These are phyloP conservation scores for Austroboletus festivus DNA, from an alignment of 768 basidiomycete genomes.

Conservation along the genomic window DNA sequence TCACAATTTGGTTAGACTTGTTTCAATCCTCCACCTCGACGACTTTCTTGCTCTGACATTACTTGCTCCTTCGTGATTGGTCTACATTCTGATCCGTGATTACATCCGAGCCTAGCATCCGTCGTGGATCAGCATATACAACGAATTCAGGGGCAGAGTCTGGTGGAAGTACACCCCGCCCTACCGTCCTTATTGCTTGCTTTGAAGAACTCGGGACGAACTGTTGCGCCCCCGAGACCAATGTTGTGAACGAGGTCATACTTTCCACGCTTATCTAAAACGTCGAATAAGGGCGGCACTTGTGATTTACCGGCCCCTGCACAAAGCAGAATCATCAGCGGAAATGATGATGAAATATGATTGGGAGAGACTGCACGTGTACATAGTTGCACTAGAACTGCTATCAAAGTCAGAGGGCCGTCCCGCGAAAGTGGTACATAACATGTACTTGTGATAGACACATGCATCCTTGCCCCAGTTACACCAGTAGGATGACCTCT, in stretches of 20 bases:
- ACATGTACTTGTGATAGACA: constrained; percentile 71
- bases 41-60: constrained; percentile 64
- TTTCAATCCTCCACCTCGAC: constrained; percentile 40
- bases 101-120: constrained; percentile 65
- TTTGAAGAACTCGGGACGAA: constrained; percentile 73
- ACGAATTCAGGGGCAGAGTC: not conserved
- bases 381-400: constrained; percentile 62
- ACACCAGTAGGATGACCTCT: constrained; percentile 83
- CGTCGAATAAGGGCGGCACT: constrained; percentile 62
- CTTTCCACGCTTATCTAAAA: constrained; percentile 62
- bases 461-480: constrained; percentile 79
- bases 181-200: constrained; percentile 61
- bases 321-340: not conserved
- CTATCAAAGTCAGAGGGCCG: not conserved
- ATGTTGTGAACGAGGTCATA: constrained; percentile 79
- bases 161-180: constrained; percentile 50
- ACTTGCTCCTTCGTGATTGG: constrained; percentile 59
- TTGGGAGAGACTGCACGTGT: constrained; percentile 41
- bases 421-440: not conserved
- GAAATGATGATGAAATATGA: not conserved
- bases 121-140: not conserved
- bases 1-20: constrained; percentile 36
- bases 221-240: constrained; percentile 77
- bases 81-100: constrained; percentile 66
- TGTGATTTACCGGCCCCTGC: constrained; percentile 80